A percentile compares a stretch with the other conserved stretches of the same genome.
Evolutionary conservation across 1,284 basidiomycete species (phyloP).

Genomic region (Phaffia rhodozyma): DNA sequence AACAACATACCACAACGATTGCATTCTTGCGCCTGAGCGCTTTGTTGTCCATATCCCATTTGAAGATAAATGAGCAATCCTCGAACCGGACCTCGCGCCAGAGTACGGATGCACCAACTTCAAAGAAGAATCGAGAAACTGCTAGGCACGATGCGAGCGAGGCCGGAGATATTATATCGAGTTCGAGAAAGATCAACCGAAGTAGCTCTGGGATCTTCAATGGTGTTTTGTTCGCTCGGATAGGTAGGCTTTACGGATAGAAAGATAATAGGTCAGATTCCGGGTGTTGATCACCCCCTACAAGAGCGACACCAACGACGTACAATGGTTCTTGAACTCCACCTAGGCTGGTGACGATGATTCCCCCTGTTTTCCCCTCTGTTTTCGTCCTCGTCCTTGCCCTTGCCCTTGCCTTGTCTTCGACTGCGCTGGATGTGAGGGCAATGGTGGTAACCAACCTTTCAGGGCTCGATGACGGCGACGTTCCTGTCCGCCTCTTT

Average conservation of each 20-base stretch:
- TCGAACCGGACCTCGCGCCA: conserved; percentile 11
- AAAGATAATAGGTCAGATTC: too few species aligned
- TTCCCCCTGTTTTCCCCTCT: too few species aligned
- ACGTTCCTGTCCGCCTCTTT: too few species aligned
- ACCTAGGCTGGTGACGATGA: too few species aligned
- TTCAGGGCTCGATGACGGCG: too few species aligned
- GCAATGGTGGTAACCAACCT: too few species aligned
- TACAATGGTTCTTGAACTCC: too few species aligned
- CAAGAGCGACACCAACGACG: too few species aligned
- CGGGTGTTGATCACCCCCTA: too few species aligned
- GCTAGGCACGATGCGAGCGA: background rate
- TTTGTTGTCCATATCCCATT: background rate
- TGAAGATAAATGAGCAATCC: conserved; percentile 5
- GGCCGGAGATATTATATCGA: background rate
- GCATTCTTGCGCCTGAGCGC: background rate
- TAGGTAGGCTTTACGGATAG: background rate
- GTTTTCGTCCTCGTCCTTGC: too few species aligned
- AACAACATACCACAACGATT: background rate
- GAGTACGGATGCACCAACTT: background rate
- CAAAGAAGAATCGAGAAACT: conserved; percentile 1
- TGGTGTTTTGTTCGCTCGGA: background rate
- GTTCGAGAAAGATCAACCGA: background rate
- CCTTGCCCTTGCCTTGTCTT: too few species aligned
- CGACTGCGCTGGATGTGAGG: too few species aligned
- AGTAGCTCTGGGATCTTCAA: conserved; percentile 14